Evolutionary conservation across 352 stramenopile genomes (phyloP).

Genomic region (Blastocystis sp.): DNA sequence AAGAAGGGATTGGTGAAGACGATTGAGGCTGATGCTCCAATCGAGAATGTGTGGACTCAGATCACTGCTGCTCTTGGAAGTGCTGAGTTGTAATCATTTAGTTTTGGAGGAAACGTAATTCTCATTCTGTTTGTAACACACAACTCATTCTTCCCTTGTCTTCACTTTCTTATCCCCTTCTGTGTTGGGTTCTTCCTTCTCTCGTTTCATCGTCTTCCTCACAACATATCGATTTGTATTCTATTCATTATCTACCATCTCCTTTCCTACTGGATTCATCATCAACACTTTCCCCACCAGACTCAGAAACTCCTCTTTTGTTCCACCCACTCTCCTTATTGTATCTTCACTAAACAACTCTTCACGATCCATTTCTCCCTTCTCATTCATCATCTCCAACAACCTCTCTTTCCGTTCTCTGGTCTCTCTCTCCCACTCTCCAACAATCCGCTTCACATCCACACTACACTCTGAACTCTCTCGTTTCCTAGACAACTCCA

Average conservation of each 20-base stretch:
- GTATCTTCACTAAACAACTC: background rate
- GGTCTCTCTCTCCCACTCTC: background rate
- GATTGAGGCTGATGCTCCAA: conserved; percentile 67
- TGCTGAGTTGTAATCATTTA: conserved; percentile 66
- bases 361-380: background rate
- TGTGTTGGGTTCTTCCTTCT: background rate
- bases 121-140: conserved; percentile 1
- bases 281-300: background rate
- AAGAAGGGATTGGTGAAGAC: conserved; percentile 60
- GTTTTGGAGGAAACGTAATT: conserved; percentile 29
- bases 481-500: background rate
- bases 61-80: conserved; percentile 60
- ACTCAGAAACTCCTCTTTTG: background rate
- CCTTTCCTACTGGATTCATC: background rate
- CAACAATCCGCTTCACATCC: background rate
- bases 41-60: conserved; percentile 62
- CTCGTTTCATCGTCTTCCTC: background rate
- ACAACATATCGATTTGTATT: background rate
- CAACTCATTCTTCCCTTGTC: background rate
- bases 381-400: background rate
- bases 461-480: background rate
- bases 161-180: background rate
- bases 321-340: background rate
- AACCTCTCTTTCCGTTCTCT: background rate
- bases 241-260: background rate